Conservation (phyloP, 1,284 basidiomycete species). For the Rhodotorula sp. region DNA sequence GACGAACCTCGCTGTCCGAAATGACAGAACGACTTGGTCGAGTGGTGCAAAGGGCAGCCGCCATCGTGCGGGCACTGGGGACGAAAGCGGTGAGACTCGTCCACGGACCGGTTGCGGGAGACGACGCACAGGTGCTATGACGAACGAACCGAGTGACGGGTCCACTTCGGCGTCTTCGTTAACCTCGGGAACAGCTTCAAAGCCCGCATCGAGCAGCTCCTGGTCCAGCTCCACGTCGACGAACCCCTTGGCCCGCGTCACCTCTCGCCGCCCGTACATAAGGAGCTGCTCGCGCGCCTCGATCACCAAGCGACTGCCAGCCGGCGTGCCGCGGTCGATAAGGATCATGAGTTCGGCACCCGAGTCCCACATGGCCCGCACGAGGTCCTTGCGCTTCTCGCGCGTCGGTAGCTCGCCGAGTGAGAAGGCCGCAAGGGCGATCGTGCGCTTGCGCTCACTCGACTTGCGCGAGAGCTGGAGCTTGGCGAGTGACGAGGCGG, state of each 20-base stretch:
- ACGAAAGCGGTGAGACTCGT: not conserved
- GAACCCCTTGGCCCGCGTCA: slow-evolving; percentile 13
- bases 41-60: slow-evolving; percentile 68
- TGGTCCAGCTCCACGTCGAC: slow-evolving; percentile 31
- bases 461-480: slow-evolving; percentile 22
- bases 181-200: slow-evolving; percentile 20
- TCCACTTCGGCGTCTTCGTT: slow-evolving; percentile 12
- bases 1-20: slow-evolving; percentile 69
- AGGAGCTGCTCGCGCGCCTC: slow-evolving; percentile 79
- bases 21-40: slow-evolving; percentile 62
- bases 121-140: slow-evolving; percentile 72
- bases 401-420: slow-evolving; percentile 70
- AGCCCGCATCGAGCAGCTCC: slow-evolving; percentile 19
- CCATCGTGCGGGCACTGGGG: slow-evolving; percentile 88
- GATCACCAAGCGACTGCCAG: slow-evolving; percentile 79
- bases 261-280: slow-evolving; percentile 58
- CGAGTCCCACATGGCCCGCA: slow-evolving; percentile 86
- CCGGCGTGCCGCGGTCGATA: slow-evolving; percentile 76
- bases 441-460: slow-evolving; percentile 51
- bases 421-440: slow-evolving; percentile 83
- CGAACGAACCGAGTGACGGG: slow-evolving; percentile 62
- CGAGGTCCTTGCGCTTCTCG: slow-evolving; percentile 64
- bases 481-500: slow-evolving; percentile 27
- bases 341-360: slow-evolving; percentile 79
- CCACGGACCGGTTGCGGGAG: too few relatives aligned